Evolutionary conservation across 371 early-diverging fungal genomes (phyloP).

Genomic region (Zopfochytrium polystomum): DNA sequence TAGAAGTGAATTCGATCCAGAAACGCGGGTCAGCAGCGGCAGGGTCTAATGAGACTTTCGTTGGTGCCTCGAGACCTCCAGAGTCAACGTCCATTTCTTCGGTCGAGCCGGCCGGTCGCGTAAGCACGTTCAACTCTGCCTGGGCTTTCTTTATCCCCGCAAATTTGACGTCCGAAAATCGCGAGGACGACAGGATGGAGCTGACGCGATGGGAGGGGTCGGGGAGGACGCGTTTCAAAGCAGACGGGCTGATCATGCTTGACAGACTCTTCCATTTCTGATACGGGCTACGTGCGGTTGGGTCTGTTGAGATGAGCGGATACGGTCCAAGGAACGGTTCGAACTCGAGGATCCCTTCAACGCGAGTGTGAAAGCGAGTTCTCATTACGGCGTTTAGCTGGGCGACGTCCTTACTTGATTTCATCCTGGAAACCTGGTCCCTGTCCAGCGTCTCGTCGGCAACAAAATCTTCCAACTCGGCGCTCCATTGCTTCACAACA

Average conservation of each 20-base stretch:
- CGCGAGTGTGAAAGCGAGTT: background rate
- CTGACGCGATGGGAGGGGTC: constrained; percentile 27
- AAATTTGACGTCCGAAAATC: constrained; percentile 38
- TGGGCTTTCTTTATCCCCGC: constrained; percentile 2
- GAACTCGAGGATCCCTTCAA: constrained; percentile 70
- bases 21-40: background rate
- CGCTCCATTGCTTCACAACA: constrained; percentile 68
- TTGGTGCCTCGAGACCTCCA: too few relatives aligned
- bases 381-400: background rate
- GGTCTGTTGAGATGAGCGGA: constrained; percentile 63
- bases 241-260: constrained; percentile 54
- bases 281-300: constrained; percentile 28
- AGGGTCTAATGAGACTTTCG: background rate
- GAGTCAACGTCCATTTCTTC: too few relatives aligned
- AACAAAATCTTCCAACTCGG: constrained; percentile 31
- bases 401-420: constrained; percentile 20
- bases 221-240: constrained; percentile 64
- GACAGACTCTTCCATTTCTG: constrained; percentile 74
- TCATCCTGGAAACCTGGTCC: constrained; percentile 48
- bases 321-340: constrained; percentile 84
- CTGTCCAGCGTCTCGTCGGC: constrained; percentile 37
- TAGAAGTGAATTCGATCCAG: constrained; percentile 41
- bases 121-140: background rate
- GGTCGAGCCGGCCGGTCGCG: too few relatives aligned
- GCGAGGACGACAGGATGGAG: constrained; percentile 37